Percentiles rank a stretch among this genome's conserved stretches.
Conservation (phyloP, 1,284 basidiomycete genomes). For the Sanghuangporus weigelae region DNA sequence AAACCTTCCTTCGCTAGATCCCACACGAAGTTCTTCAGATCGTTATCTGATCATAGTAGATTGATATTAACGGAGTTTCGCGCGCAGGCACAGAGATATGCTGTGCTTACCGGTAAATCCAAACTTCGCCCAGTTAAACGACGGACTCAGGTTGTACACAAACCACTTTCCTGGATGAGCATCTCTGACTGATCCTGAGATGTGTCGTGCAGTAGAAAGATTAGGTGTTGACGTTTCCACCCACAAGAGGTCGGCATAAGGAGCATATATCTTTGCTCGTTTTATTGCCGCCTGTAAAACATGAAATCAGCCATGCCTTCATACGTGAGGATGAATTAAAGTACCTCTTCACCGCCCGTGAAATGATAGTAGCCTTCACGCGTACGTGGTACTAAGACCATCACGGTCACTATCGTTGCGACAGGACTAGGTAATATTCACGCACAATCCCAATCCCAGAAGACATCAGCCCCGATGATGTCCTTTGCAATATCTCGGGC, state of each 20-base stretch:
- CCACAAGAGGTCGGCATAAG: constrained; percentile 84
- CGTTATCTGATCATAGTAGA: constrained; percentile 40
- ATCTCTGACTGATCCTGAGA: constrained; percentile 73
- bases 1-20: constrained; percentile 90
- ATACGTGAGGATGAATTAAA: neutral
- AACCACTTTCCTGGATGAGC: constrained; percentile 80
- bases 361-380: constrained; percentile 92
- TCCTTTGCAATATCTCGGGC: constrained; percentile 70
- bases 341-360: constrained; percentile 73
- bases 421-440: constrained; percentile 15
- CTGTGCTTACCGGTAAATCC: constrained; percentile 62
- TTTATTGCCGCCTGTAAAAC: constrained; percentile 64
- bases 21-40: constrained; percentile 86
- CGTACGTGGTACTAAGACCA: constrained; percentile 67
- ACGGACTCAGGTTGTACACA: constrained; percentile 93
- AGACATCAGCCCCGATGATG: constrained; percentile 63
- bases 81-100: neutral
- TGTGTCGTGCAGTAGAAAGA: constrained; percentile 73
- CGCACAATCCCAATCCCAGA: constrained; percentile 87
- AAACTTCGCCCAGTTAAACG: constrained; percentile 88
- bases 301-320: constrained; percentile 1
- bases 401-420: neutral
- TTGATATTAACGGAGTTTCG: neutral
- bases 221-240: constrained; percentile 87
- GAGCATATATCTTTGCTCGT: constrained; percentile 75